A percentile compares a stretch with the other conserved stretches of the same genome.
These are phyloP conservation scores for Saccharomyces kudriavzevii DNA, from an alignment of 805 yeast genomes.

Conservation along the genomic window DNA sequence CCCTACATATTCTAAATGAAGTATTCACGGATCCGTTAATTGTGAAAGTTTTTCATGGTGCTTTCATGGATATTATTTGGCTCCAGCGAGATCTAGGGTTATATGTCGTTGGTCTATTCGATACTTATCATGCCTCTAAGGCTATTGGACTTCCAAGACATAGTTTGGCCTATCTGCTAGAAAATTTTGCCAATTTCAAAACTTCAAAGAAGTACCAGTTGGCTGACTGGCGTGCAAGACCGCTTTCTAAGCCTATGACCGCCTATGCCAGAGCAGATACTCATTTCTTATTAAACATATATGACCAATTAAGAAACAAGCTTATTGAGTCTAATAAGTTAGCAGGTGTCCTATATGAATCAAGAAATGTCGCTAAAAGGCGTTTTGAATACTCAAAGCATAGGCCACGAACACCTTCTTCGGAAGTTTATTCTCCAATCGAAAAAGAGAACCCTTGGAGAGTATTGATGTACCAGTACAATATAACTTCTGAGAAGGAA, in stretches of 20 bases:
- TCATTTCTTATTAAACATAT: constrained; percentile 78
- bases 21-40: constrained; percentile 76
- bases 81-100: constrained; percentile 90
- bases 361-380: constrained; percentile 70
- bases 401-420: constrained; percentile 34
- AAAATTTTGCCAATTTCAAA: constrained; percentile 68
- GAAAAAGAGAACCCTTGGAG: constrained; percentile 62
- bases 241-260: constrained; percentile 64
- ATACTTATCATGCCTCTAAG: constrained; percentile 84
- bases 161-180: constrained; percentile 77
- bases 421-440: constrained; percentile 41
- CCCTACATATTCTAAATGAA: constrained; percentile 55
- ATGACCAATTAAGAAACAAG: constrained; percentile 59
- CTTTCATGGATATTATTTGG: constrained; percentile 95
- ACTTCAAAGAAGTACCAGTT: constrained; percentile 92
- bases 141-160: constrained; percentile 72
- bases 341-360: constrained; percentile 59
- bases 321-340: constrained; percentile 45
- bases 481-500: constrained; percentile 46
- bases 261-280: constrained; percentile 93
- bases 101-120: constrained; percentile 82
- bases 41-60: constrained; percentile 90
- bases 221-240: constrained; percentile 94
- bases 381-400: constrained; percentile 74
- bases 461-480: constrained; percentile 53